Evolutionary conservation across 2,329 filamentous ascomycete genomes (phyloP).

Genomic region (Lasiodiplodia sp.): DNA sequence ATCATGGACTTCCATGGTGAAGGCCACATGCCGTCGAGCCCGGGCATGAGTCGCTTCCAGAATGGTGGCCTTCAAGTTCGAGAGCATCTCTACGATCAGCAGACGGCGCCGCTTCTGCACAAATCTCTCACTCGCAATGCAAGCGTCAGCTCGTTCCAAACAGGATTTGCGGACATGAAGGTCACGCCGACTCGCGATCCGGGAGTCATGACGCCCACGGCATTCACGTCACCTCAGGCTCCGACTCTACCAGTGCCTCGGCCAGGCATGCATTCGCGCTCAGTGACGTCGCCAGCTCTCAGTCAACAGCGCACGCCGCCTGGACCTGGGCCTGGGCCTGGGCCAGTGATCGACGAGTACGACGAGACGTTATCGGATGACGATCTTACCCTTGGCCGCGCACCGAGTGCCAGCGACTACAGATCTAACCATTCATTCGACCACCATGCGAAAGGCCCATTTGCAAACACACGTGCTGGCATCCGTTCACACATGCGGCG

Average conservation of each 20-base stretch:
- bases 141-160: slow-evolving; percentile 80
- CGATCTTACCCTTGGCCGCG: slow-evolving; percentile 62
- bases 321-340: slow-evolving; percentile 40
- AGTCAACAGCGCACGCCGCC: slow-evolving; percentile 65
- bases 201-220: slow-evolving; percentile 63
- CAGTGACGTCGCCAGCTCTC: slow-evolving; percentile 79
- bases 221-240: slow-evolving; percentile 51
- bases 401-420: slow-evolving; percentile 1
- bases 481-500: slow-evolving; percentile 66
- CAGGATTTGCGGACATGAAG: slow-evolving; percentile 79
- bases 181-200: slow-evolving; percentile 65
- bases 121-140: slow-evolving; percentile 78
- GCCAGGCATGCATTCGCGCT: slow-evolving; percentile 78
- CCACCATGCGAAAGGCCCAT: slow-evolving; percentile 63
- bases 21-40: slow-evolving; percentile 44
- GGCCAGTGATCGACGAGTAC: slow-evolving; percentile 68
- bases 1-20: slow-evolving; percentile 42
- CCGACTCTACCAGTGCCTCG: slow-evolving; percentile 53
- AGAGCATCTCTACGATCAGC: slow-evolving; percentile 88
- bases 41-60: slow-evolving; percentile 38
- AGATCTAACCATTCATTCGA: slow-evolving; percentile 24
- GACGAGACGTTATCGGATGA: slow-evolving; percentile 81
- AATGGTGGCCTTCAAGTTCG: slow-evolving; percentile 68
- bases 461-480: slow-evolving; percentile 59
- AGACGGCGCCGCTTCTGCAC: slow-evolving; percentile 87